phyloP scores from a whole-genome alignment of 2,329 filamentous ascomycete genomes.

The Aspergillus ustus region DNA sequence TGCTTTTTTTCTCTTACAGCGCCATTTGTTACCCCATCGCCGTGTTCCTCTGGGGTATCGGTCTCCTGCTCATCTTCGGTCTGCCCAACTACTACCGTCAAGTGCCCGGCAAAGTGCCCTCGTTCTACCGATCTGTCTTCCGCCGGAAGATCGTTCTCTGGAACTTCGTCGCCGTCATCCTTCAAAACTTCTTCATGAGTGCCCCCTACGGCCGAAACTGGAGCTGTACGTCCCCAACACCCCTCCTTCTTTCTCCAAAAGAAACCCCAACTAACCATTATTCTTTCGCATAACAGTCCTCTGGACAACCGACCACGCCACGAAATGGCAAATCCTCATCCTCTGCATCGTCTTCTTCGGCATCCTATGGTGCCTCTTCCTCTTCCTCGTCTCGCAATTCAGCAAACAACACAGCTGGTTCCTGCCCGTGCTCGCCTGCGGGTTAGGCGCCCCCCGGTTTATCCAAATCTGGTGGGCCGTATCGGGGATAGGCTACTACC shows the following conservation, averaged over 20 bases:
- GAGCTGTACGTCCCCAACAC: slow-evolving; percentile 54
- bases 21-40: slow-evolving; percentile 64
- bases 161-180: slow-evolving; percentile 67
- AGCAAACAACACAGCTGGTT: slow-evolving; percentile 69
- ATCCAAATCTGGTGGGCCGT: slow-evolving; percentile 70
- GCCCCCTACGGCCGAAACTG: slow-evolving; percentile 70
- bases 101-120: slow-evolving; percentile 65
- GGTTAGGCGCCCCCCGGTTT: slow-evolving; percentile 68
- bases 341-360: slow-evolving; percentile 57
- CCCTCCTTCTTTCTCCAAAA: too few relatives aligned
- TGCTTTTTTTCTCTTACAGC: slow-evolving; percentile 24
- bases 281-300: too few relatives aligned
- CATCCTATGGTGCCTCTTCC: slow-evolving; percentile 57
- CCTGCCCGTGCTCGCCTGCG: slow-evolving; percentile 69
- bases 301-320: slow-evolving; percentile 62
- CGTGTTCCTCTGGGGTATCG: slow-evolving; percentile 60
- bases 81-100: slow-evolving; percentile 70
- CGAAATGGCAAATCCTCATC: slow-evolving; percentile 60
- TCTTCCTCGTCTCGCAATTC: slow-evolving; percentile 56
- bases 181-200: slow-evolving; percentile 71
- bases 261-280: too few relatives aligned
- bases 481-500: slow-evolving; percentile 62
- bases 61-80: slow-evolving; percentile 61
- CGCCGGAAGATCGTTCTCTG: slow-evolving; percentile 69
- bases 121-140: slow-evolving; percentile 66